Conservation (phyloP, 208 protist species). For the Crithidia sp. region DNA sequence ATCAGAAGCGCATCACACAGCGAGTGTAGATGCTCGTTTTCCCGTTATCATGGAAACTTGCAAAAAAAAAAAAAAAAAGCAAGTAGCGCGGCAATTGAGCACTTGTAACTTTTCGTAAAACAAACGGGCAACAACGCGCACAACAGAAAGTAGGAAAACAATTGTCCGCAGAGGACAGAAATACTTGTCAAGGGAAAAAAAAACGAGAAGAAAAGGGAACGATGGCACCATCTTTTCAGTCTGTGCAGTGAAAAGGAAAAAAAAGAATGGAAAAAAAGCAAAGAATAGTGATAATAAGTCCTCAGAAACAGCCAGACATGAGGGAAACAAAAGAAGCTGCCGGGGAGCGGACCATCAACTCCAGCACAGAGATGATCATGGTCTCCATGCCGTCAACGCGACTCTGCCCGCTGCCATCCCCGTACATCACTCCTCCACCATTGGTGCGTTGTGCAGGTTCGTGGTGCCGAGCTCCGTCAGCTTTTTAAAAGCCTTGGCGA, state of each 20-base stretch:
- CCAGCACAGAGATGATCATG: too few species aligned
- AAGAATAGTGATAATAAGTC: background rate
- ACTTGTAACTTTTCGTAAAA: background rate
- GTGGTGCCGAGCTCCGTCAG: conserved; percentile 68
- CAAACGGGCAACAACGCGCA: too few species aligned
- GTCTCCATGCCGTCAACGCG: too few species aligned
- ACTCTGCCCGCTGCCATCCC: too few species aligned
- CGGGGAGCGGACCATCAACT: background rate
- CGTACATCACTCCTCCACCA: background rate
- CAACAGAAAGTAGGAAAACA: too few species aligned
- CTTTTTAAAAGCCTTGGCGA: conserved; percentile 82
- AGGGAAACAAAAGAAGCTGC: background rate
- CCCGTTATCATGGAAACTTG: too few species aligned
- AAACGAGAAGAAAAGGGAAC: too few species aligned
- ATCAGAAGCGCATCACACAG: too few species aligned
- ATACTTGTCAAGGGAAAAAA: conserved; percentile 7
- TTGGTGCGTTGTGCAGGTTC: conserved; percentile 31
- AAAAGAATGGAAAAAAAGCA: conserved; percentile 3
- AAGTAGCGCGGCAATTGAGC: conserved; percentile 8
- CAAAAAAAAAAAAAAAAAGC: conserved; percentile 24
- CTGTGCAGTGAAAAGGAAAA: background rate
- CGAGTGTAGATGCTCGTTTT: too few species aligned
- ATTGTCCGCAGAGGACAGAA: background rate
- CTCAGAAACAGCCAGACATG: background rate
- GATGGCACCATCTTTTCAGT: background rate